Evolutionary conservation across 495 filamentous ascomycete species (phyloP).

Genomic region (Aspergillus ellipticus): DNA sequence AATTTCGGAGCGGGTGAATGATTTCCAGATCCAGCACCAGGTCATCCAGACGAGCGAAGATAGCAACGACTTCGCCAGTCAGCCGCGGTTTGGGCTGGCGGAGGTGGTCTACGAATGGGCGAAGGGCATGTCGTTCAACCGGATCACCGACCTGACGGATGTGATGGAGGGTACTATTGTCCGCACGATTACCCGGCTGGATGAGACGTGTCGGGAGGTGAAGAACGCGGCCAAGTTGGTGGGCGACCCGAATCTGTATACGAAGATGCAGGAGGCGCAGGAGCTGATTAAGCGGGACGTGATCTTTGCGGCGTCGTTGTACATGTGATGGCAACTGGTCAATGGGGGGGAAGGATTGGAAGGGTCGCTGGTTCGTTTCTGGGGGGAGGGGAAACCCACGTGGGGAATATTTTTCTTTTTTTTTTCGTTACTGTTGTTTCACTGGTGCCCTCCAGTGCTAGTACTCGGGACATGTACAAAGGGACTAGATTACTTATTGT

Average conservation of each 20-base stretch:
- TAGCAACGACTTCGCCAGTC: conserved; percentile 82
- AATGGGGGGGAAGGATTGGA: neutral
- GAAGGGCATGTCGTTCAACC: conserved; percentile 93
- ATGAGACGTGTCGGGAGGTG: conserved; percentile 95
- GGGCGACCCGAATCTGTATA: conserved; percentile 88
- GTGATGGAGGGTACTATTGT: conserved; percentile 97
- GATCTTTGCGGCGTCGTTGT: conserved; percentile 81
- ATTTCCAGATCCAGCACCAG: conserved; percentile 80
- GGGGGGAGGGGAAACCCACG: neutral
- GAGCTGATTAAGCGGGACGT: conserved; percentile 97
- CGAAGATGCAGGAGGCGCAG: conserved; percentile 94
- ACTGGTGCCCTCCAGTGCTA: neutral
- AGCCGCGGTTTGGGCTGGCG: conserved; percentile 85
- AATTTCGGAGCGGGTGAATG: conserved; percentile 87
- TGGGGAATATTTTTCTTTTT: neutral
- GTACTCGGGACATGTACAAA: too few relatives aligned
- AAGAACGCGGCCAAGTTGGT: conserved; percentile 96
- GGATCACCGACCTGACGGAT: conserved; percentile 94
- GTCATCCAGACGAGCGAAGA: conserved; percentile 87
- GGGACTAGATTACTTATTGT: too few relatives aligned
- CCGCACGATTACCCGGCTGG: conserved; percentile 81
- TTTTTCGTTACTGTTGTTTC: neutral
- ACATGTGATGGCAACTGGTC: conserved; percentile 50
- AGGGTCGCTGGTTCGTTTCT: neutral
- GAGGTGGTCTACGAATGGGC: conserved; percentile 99